Conservation (phyloP, 306 rosid genomes). For the Aeschynomene evenia region DNA sequence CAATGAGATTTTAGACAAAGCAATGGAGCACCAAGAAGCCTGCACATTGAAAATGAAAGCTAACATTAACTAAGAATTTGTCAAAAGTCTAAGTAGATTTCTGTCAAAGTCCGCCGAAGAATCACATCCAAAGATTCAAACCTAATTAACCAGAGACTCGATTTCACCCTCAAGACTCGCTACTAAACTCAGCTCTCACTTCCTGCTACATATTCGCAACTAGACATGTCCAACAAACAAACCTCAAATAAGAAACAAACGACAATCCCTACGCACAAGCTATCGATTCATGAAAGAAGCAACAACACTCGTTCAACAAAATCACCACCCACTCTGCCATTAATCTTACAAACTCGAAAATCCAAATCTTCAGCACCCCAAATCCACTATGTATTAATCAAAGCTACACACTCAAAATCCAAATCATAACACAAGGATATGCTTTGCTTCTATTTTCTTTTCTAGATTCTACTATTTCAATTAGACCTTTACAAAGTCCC, state of each 20-base stretch:
- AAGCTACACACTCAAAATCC: not conserved
- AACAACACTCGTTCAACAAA: not conserved
- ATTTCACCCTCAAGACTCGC: not conserved
- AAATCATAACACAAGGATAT: no score
- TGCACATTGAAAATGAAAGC: constrained; percentile 12
- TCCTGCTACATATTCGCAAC: not conserved
- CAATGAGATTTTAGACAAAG: not conserved
- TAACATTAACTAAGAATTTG: not conserved
- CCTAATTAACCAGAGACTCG: not conserved
- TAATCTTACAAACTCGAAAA: no score
- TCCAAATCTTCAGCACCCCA: no score
- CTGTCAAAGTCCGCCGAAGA: not conserved
- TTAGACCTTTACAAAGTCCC: no score
- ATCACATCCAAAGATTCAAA: not conserved
- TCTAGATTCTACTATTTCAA: no score
- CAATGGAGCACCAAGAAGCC: constrained; percentile 16
- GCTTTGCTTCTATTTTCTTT: no score
- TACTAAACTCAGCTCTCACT: not conserved
- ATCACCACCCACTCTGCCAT: no score
- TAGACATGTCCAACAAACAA: not conserved
- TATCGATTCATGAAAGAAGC: not conserved
- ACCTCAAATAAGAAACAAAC: not conserved
- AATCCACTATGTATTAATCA: no score
- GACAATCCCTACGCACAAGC: not conserved
- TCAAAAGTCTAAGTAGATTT: not conserved